Base-by-base conservation (phyloP, 2,329 filamentous ascomycete species). In the Neonectria magnoliae region DNA sequence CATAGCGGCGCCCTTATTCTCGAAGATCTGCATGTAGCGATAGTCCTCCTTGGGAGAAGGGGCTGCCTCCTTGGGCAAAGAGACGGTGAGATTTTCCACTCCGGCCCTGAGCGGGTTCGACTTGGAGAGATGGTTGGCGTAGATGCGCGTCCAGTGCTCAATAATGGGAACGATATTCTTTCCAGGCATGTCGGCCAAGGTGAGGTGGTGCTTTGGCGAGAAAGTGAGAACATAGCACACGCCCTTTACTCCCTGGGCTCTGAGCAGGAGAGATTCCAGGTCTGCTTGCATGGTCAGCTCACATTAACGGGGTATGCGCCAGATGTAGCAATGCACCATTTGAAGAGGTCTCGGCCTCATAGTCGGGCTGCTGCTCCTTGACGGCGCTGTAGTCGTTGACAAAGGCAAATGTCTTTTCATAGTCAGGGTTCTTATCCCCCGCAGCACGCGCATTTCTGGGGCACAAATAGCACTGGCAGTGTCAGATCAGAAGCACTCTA, bases 141-240 rank as follows among this genome's bases (percentile, higher is more conserved):
- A 99, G 70, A 98, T 91, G 66, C 91, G 89, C 5, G 94, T 96
- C 96, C 96, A 99, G 53, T 93, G 93, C 74, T 94, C 85, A 65
- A 99, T 88, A 36, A 97, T 90, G 2, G 93, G 92, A 1, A 95
- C 76, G 63, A 97, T 98, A 65, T 97, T 88, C 5, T 82, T 70
- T 3, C 92, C 85, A 0, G 89, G 81, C 85, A 99, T 93, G 77
- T 99, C 96, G 67, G 96, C 95, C 29, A 99, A 88, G 2, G 96
- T 99, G 65, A 97, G 82, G 79, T 98, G 92, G 81, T 99, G 96
- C 69, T 90, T 90, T 3, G 93, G 90, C 8, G 94, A 96, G 81
- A 99, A 99, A 62, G 94, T 97, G 58, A 99, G 87, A 60, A 99
- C 96, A 80, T 97, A 98, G 84, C 96, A 99, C 83, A 95, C 95